Conservation (phyloP, 2,329 filamentous ascomycete species). For the Clarireedia monteithiana region DNA sequence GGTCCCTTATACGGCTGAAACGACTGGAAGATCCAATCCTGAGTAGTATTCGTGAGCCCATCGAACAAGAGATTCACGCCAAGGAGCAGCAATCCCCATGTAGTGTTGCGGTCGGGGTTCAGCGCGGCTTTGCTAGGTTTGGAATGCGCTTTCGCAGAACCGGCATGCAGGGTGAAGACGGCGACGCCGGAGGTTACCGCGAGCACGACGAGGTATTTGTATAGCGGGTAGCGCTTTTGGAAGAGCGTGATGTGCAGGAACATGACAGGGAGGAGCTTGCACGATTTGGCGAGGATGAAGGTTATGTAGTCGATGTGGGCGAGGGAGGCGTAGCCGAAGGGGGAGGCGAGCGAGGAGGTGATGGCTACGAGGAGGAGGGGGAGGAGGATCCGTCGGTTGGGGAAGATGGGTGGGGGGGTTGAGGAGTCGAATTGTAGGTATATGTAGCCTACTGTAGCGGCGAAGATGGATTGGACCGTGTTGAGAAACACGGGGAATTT, state of each 20-base stretch:
- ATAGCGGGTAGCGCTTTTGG: conserved; percentile 79
- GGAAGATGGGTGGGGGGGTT: conserved; percentile 63
- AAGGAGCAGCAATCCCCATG: conserved; percentile 77
- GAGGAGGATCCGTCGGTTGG: conserved; percentile 62
- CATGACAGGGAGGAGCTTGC: conserved; percentile 99
- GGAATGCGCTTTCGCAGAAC: conserved; percentile 52
- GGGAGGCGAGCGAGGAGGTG: conserved; percentile 82
- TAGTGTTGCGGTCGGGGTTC: conserved; percentile 49
- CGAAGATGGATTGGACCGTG: conserved; percentile 88
- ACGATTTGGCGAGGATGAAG: conserved; percentile 93
- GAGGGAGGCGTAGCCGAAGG: conserved; percentile 88
- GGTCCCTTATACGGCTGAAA: conserved; percentile 80
- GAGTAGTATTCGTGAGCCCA: conserved; percentile 90
- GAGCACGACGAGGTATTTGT: conserved; percentile 92
- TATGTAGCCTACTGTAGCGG: conserved; percentile 69
- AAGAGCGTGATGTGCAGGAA: conserved; percentile 90
- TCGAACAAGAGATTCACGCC: conserved; percentile 90
- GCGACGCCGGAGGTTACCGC: conserved; percentile 89
- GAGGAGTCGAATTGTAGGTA: conserved; percentile 67
- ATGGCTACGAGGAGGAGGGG: conserved; percentile 80
- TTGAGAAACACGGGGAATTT: conserved; percentile 93
- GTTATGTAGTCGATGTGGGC: conserved; percentile 97
- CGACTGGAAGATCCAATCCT: conserved; percentile 83
- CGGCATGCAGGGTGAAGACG: conserved; percentile 83
- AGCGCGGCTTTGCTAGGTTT: conserved; percentile 33